These are phyloP conservation scores for Trichosporon coremiiforme DNA, from an alignment of 1,284 basidiomycete species.

Conservation along the genomic window DNA sequence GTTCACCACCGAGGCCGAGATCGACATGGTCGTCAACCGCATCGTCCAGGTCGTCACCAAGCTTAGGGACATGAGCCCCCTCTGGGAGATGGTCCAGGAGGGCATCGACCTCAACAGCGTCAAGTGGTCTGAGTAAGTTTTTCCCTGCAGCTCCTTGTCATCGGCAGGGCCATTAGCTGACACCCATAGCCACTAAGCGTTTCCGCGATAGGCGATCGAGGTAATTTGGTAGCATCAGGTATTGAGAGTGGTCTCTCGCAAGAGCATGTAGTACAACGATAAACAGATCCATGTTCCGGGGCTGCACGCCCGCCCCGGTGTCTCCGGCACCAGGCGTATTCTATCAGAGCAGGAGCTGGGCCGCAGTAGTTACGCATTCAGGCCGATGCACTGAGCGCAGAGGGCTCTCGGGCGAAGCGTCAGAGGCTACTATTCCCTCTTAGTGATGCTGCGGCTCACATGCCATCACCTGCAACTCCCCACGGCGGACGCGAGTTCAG, in stretches of 20 bases:
- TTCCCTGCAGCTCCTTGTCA: not conserved
- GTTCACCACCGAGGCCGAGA: conserved; percentile 96
- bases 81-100: conserved; percentile 94
- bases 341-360: conserved; percentile 9
- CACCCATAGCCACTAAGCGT: not conserved
- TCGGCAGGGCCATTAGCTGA: not conserved
- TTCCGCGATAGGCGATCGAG: not conserved
- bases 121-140: conserved; percentile 68
- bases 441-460: no score
- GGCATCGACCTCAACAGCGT: conserved; percentile 93
- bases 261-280: conserved; percentile 12
- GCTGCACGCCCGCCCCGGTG: not conserved
- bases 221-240: conserved; percentile 2
- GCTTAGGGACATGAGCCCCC: conserved; percentile 77
- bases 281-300: not conserved
- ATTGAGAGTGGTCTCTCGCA: conserved; percentile 5
- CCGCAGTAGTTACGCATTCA: not conserved
- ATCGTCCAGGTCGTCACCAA: conserved; percentile 80
- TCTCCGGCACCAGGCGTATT: conserved; percentile 2
- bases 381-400: not conserved
- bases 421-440: not conserved
- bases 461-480: no score
- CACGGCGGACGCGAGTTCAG: no score
- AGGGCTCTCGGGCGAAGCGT: no score
- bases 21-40: conserved; percentile 90